A percentile compares a stretch with the other conserved stretches of the same genome.
phyloP scores from a whole-genome alignment of 148 eudicot species.

The Arctostaphylos glauca region DNA sequence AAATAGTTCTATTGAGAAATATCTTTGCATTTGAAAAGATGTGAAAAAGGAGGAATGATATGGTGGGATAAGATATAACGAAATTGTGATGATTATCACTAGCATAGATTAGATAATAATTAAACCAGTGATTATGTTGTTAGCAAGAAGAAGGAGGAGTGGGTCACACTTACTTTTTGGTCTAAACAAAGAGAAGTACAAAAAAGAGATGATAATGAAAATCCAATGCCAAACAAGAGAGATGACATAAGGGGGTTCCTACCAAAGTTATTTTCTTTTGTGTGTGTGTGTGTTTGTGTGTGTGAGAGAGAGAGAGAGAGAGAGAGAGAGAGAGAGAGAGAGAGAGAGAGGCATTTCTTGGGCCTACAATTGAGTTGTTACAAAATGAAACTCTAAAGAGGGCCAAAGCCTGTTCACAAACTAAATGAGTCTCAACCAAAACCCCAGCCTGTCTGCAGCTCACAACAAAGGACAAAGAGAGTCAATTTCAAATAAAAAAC shows the following conservation, averaged over 20 bases:
- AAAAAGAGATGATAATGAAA: conserved; percentile 10
- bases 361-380: conserved; percentile 20
- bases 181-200: neutral
- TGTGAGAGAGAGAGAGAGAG: no score
- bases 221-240: conserved; percentile 17
- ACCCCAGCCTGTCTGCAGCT: conserved; percentile 35
- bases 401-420: conserved; percentile 9
- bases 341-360: neutral
- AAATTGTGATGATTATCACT: neutral
- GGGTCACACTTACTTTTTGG: conserved; percentile 16
- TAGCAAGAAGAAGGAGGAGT: conserved; percentile 14
- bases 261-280: neutral
- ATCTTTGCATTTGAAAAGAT: no score
- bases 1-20: no score
- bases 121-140: conserved; percentile 6
- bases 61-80: neutral
- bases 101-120: conserved; percentile 9
- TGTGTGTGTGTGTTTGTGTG: no score
- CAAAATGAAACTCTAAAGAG: neutral
- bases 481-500: neutral
- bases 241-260: neutral
- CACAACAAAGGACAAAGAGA: conserved; percentile 7
- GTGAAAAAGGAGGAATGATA: no score
- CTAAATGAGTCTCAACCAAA: conserved; percentile 17
- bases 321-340: neutral